Evolutionary conservation across 352 stramenopile species (phyloP).

Genomic region (Phytophthora pluvialis): DNA sequence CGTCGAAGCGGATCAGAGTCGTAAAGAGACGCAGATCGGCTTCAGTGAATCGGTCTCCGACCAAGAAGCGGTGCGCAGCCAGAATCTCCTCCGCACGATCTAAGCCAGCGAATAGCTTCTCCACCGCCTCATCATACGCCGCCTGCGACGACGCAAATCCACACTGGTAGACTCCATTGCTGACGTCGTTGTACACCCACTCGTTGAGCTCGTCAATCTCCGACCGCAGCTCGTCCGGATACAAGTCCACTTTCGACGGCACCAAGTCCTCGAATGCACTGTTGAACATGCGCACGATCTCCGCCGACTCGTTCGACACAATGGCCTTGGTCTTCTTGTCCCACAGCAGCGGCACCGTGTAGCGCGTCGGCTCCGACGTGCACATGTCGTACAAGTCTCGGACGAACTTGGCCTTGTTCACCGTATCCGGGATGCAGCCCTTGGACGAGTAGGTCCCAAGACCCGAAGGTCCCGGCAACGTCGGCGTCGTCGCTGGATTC

Average conservation of each 20-base stretch:
- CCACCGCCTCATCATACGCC: constrained; percentile 91
- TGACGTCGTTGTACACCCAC: constrained; percentile 93
- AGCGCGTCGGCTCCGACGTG: constrained; percentile 76
- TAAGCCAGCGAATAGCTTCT: constrained; percentile 81
- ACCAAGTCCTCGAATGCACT: constrained; percentile 88
- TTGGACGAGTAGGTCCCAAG: constrained; percentile 47
- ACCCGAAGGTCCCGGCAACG: constrained; percentile 36
- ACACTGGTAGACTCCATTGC: constrained; percentile 91
- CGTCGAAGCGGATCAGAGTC: constrained; percentile 94
- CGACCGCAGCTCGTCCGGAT: constrained; percentile 75
- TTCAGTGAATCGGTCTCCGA: constrained; percentile 75
- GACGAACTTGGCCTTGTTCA: constrained; percentile 74
- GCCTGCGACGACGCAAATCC: constrained; percentile 64
- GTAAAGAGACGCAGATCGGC: constrained; percentile 93
- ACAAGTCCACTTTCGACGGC: constrained; percentile 85
- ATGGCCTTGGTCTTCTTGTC: constrained; percentile 95
- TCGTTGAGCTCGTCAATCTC: constrained; percentile 89
- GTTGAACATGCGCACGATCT: constrained; percentile 97
- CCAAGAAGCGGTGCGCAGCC: constrained; percentile 70
- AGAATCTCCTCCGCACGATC: constrained; percentile 87
- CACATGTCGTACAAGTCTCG: constrained; percentile 89
- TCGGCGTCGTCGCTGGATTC: constrained; percentile 47
- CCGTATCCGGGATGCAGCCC: constrained; percentile 54
- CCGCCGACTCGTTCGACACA: constrained; percentile 96
- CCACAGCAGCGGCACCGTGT: constrained; percentile 94